Conservation (phyloP, 139 green algal genomes). For the Bryopsis sp. region DNA sequence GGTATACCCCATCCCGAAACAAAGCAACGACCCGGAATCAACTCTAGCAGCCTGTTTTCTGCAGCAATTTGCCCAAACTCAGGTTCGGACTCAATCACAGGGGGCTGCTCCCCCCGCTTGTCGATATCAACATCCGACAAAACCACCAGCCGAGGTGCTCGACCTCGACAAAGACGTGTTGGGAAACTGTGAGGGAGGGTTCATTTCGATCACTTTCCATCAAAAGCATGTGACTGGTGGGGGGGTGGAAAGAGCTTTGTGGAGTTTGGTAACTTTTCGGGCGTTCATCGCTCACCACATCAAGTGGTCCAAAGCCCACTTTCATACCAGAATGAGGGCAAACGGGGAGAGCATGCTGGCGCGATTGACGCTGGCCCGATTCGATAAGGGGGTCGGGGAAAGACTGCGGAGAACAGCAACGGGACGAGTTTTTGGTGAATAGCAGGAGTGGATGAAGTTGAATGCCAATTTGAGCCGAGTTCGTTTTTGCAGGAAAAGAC, state of each 20-base stretch:
- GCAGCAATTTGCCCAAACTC: not conserved
- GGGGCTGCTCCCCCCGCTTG: not conserved
- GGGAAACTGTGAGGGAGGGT: not conserved
- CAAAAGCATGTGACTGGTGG: not conserved
- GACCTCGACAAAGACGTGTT: not conserved
- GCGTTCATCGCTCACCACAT: not conserved
- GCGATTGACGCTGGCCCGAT: not conserved
- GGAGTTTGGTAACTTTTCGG: not conserved
- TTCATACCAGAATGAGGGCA: not conserved
- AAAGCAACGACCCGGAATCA: too few species aligned
- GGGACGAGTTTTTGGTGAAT: too few species aligned
- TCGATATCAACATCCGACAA: not conserved
- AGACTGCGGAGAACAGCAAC: too few species aligned
- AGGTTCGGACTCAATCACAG: too few species aligned
- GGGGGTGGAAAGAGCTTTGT: not conserved
- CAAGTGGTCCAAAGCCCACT: not conserved
- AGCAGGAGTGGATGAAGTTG: too few species aligned
- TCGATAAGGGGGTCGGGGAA: too few species aligned
- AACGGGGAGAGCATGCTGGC: not conserved
- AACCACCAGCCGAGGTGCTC: not conserved
- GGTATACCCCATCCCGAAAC: too few species aligned
- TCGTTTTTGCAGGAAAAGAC: too few species aligned
- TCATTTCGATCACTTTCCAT: not conserved
- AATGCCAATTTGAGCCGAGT: too few species aligned
- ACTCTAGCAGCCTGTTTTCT: not conserved